These are phyloP conservation scores for Myxozyma melibiosi DNA, from an alignment of 805 yeast species.

Conservation along the genomic window DNA sequence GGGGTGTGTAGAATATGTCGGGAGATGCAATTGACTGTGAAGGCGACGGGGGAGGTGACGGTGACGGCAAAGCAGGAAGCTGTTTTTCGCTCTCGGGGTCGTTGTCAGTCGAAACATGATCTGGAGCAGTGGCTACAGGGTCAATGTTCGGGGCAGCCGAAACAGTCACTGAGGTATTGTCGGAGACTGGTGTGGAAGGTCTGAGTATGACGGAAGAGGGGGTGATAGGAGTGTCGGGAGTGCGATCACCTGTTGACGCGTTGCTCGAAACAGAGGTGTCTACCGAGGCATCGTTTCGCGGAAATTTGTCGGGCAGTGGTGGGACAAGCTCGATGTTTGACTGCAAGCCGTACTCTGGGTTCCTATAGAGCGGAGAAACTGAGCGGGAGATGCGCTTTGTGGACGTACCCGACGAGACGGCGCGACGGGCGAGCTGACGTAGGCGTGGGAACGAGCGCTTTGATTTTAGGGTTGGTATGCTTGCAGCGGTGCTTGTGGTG, in stretches of 20 bases:
- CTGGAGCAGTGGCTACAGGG: too few species aligned
- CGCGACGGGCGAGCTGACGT: slow-evolving; percentile 13
- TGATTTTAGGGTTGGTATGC: not conserved
- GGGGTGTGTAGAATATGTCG: slow-evolving; percentile 6
- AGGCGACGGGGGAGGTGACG: not conserved
- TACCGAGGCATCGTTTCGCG: not conserved
- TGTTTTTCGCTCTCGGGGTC: too few species aligned
- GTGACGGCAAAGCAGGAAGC: too few species aligned
- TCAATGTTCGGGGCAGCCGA: too few species aligned
- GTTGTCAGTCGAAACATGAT: too few species aligned
- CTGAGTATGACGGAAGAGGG: slow-evolving; percentile 3
- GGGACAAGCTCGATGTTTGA: slow-evolving; percentile 3
- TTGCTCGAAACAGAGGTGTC: not conserved
- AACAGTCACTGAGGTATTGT: not conserved
- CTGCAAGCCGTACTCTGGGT: not conserved
- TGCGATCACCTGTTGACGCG: not conserved
- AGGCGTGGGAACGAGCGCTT: slow-evolving; percentile 18
- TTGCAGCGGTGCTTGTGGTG: not conserved
- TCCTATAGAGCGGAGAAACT: slow-evolving; percentile 12
- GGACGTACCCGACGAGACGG: not conserved
- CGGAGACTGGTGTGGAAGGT: slow-evolving; percentile 1
- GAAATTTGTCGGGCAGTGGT: slow-evolving; percentile 5
- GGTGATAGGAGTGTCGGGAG: slow-evolving; percentile 9
- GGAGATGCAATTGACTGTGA: not conserved
- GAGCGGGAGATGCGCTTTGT: slow-evolving; percentile 14